Conservation (phyloP, 139 green algal genomes). For the Picochlorum costavermella region DNA sequence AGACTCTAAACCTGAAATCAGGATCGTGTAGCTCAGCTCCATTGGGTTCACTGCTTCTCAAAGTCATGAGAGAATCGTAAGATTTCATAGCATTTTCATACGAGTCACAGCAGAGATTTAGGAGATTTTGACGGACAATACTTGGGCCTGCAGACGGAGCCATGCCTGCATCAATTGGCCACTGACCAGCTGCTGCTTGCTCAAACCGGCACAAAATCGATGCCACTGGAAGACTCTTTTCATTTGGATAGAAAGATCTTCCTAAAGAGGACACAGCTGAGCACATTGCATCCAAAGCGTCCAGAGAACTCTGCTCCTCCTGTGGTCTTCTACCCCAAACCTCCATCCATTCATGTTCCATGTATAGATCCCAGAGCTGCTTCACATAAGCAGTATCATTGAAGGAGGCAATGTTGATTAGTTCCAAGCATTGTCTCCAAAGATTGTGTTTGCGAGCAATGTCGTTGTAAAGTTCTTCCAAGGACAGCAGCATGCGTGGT, state of each 20-base stretch:
- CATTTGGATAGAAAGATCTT: constrained; percentile 48
- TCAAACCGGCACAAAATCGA: constrained; percentile 67
- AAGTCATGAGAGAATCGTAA: constrained; percentile 25
- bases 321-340: constrained; percentile 1
- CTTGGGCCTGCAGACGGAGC: not conserved
- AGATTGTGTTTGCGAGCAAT: constrained; percentile 28
- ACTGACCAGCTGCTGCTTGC: constrained; percentile 55
- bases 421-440: constrained; percentile 69
- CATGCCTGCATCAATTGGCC: constrained; percentile 28
- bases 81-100: constrained; percentile 23
- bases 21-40: constrained; percentile 28
- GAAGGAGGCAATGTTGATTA: constrained; percentile 55
- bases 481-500: constrained; percentile 13
- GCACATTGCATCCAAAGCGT: constrained; percentile 17
- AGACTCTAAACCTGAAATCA: constrained; percentile 22
- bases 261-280: constrained; percentile 35
- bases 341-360: constrained; percentile 24
- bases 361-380: constrained; percentile 74
- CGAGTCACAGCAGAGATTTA: constrained; percentile 12
- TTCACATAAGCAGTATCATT: constrained; percentile 38
- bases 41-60: constrained; percentile 14
- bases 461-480: constrained; percentile 76
- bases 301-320: not conserved
- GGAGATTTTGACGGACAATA: not conserved
- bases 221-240: constrained; percentile 47